These are phyloP conservation scores for Wickerhamomyces kurtzmanii DNA, from an alignment of 805 yeast species.

Conservation along the genomic window DNA sequence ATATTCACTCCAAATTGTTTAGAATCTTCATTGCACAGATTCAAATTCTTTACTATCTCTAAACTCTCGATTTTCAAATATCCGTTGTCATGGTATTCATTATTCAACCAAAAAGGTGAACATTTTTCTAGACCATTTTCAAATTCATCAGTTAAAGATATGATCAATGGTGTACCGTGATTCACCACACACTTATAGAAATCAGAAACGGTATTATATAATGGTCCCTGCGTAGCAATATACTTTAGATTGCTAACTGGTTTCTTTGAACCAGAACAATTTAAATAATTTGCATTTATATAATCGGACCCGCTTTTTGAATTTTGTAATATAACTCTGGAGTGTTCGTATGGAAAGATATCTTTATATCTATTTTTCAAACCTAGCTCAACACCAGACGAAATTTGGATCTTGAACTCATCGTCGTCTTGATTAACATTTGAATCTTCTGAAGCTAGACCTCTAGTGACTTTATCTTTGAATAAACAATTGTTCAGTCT, in stretches of 20 bases:
- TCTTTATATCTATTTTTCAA: slow-evolving; percentile 81
- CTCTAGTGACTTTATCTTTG: slow-evolving; percentile 1
- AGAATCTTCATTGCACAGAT: slow-evolving; percentile 11
- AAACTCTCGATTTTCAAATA: slow-evolving; percentile 6
- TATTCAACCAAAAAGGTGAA: slow-evolving; percentile 69
- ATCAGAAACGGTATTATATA: slow-evolving; percentile 62
- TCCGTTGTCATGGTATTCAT: slow-evolving; percentile 24
- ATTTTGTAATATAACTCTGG: slow-evolving; percentile 56
- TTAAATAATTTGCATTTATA: slow-evolving; percentile 79
- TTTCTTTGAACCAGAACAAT: slow-evolving; percentile 8
- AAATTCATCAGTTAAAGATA: slow-evolving; percentile 65
- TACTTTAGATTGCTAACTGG: slow-evolving; percentile 29
- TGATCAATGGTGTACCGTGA: slow-evolving; percentile 52
- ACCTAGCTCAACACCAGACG: slow-evolving; percentile 76
- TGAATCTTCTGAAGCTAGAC: not conserved
- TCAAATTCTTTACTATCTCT: slow-evolving; percentile 16
- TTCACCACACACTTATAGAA: slow-evolving; percentile 75
- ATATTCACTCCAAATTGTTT: slow-evolving; percentile 19
- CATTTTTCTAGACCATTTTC: slow-evolving; percentile 81
- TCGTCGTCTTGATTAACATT: slow-evolving; percentile 9
- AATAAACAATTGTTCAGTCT: slow-evolving; percentile 36
- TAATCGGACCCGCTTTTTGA: slow-evolving; percentile 37
- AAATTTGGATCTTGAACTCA: slow-evolving; percentile 28
- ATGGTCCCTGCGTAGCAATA: slow-evolving; percentile 90
- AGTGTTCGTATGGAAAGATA: slow-evolving; percentile 78